Conservation (phyloP, 192 early-diverging fungal species). For the Backusella morwellensis region DNA sequence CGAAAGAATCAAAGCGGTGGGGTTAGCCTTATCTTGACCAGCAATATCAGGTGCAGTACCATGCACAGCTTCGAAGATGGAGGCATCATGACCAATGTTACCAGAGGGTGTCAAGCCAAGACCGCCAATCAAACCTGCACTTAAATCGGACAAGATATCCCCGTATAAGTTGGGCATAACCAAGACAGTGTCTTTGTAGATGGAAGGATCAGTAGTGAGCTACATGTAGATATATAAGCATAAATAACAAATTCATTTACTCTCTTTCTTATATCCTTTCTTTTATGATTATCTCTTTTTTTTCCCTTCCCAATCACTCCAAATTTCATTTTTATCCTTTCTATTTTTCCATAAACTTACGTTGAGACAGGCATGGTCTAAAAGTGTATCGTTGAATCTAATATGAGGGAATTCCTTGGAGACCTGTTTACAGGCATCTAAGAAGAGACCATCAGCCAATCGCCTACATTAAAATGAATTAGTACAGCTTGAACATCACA, state of each 20-base stretch:
- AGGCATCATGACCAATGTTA: constrained; percentile 97
- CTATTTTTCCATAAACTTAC: constrained; percentile 14
- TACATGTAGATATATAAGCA: constrained; percentile 30
- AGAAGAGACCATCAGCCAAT: constrained; percentile 94
- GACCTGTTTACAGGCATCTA: constrained; percentile 86
- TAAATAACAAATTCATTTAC: neutral
- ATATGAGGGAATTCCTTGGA: constrained; percentile 87
- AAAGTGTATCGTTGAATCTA: constrained; percentile 83
- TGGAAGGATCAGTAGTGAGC: constrained; percentile 90
- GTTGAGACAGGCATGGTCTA: constrained; percentile 88
- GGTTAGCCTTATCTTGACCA: constrained; percentile 81
- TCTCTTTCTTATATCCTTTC: neutral
- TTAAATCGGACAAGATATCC: constrained; percentile 96
- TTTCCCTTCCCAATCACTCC: neutral
- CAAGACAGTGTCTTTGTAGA: constrained; percentile 90
- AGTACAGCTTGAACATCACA: neutral
- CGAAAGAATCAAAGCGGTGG: constrained; percentile 90
- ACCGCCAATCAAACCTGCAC: constrained; percentile 96
- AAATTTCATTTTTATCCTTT: too few relatives aligned
- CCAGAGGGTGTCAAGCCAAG: constrained; percentile 96
- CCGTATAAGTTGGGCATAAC: constrained; percentile 99
- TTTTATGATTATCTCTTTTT: neutral
- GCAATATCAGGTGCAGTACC: constrained; percentile 98
- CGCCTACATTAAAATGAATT: constrained; percentile 46
- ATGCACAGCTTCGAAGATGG: constrained; percentile 94